Conservation (phyloP, 768 basidiomycete species). For the Mycena vitilis region DNA sequence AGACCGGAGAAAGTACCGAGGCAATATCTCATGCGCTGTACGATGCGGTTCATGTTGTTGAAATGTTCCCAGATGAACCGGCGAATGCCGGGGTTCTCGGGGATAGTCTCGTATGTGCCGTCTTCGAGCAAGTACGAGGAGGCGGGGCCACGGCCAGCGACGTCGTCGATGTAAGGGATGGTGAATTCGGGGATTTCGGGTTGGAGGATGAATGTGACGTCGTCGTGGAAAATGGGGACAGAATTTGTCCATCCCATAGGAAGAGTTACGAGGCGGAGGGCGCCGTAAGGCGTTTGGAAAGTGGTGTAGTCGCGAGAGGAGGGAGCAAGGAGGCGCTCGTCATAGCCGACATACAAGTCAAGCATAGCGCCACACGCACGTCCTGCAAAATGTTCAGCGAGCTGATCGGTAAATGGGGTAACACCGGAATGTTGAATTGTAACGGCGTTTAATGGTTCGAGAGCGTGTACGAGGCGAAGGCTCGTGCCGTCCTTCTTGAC, state of each 20-base stretch:
- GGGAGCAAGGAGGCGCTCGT: constrained; percentile 41
- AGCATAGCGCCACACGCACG: constrained; percentile 21
- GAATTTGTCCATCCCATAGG: constrained; percentile 47
- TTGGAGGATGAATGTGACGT: constrained; percentile 16
- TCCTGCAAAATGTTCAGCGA: constrained; percentile 19
- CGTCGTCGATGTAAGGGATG: constrained; percentile 32
- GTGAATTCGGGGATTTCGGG: constrained; percentile 25
- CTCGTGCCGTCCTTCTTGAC: constrained; percentile 36
- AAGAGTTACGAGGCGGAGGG: constrained; percentile 37
- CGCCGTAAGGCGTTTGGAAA: constrained; percentile 44
- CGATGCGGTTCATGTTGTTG: no score
- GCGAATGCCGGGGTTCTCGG: constrained; percentile 43
- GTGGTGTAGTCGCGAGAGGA: constrained; percentile 46
- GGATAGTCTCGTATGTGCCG: constrained; percentile 34
- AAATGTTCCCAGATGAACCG: constrained; percentile 37
- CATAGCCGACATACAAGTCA: constrained; percentile 43
- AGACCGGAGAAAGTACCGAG: no score
- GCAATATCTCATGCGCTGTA: no score
- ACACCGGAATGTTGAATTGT: constrained; percentile 35
- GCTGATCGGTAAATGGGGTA: constrained; percentile 30
- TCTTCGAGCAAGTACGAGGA: neutral
- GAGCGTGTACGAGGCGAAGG: constrained; percentile 35
- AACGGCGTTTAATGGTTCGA: constrained; percentile 37
- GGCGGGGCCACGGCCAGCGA: constrained; percentile 11
- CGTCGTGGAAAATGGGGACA: constrained; percentile 15